A percentile compares a stretch with the other conserved stretches of the same genome.
Evolutionary conservation across 1,284 basidiomycete genomes (phyloP).

Genomic region (Peniophora sp.): DNA sequence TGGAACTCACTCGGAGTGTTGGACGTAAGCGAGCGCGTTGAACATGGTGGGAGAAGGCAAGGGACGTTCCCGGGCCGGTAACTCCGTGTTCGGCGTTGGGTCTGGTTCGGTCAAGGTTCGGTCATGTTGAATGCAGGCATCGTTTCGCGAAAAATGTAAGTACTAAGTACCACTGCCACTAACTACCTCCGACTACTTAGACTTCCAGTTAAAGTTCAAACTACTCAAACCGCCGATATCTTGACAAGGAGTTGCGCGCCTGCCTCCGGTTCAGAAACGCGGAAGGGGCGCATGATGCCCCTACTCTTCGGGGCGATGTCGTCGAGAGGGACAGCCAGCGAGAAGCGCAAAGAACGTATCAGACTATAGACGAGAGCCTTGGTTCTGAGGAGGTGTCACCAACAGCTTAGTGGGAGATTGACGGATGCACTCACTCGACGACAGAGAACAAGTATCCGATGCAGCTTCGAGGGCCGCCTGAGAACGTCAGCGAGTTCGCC

Average conservation of each 20-base stretch:
- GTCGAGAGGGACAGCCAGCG: constrained; percentile 32
- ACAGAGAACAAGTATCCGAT: constrained; percentile 67
- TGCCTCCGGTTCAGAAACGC: neutral
- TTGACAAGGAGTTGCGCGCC: constrained; percentile 1
- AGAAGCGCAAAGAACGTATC: constrained; percentile 46
- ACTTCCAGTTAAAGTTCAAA: too few species aligned
- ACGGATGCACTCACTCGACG: constrained; percentile 36
- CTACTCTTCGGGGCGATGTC: constrained; percentile 24
- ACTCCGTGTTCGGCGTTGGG: too few species aligned
- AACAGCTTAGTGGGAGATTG: neutral
- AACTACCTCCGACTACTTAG: too few species aligned
- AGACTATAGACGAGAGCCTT: neutral
- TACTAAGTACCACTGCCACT: too few species aligned
- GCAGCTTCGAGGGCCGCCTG: constrained; percentile 51
- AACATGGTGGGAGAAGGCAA: too few species aligned
- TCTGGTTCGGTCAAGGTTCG: too few species aligned
- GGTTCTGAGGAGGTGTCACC: neutral
- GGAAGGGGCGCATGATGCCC: neutral
- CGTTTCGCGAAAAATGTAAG: too few species aligned
- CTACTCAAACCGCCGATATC: neutral
- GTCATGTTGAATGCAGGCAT: too few species aligned
- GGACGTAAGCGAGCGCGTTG: too few species aligned
- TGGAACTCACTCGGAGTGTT: too few species aligned
- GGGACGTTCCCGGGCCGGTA: too few species aligned
- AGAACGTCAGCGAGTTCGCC: constrained; percentile 39